Evolutionary conservation across 805 yeast species (phyloP).

Genomic region (Sugiyamaella marilandica): DNA sequence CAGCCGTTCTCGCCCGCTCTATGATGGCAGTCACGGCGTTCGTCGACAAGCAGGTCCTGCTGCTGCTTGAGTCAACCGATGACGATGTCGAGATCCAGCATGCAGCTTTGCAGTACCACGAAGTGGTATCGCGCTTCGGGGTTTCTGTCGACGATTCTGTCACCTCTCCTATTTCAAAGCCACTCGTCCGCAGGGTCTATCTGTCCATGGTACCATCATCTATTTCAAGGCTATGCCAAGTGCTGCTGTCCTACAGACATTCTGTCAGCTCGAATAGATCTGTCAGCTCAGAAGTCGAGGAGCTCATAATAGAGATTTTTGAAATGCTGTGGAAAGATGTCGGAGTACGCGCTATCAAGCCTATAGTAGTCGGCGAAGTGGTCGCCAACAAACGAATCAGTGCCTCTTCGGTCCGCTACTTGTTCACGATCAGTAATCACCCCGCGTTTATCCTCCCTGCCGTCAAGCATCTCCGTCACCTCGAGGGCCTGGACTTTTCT

Average conservation of each 20-base stretch:
- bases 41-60: constrained; percentile 13
- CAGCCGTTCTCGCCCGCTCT: neutral
- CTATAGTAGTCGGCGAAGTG: neutral
- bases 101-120: constrained; percentile 8
- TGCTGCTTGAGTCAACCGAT: constrained; percentile 3
- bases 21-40: constrained; percentile 1
- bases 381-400: neutral
- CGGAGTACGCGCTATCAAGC: neutral
- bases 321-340: neutral
- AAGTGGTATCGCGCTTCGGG: neutral
- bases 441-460: neutral
- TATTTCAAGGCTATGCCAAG: neutral
- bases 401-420: neutral
- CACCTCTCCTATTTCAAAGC: neutral
- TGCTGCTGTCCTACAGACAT: neutral
- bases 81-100: constrained; percentile 9
- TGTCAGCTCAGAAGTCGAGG: neutral
- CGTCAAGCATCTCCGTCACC: neutral
- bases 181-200: neutral
- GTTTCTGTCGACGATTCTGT: neutral
- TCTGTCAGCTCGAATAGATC: neutral
- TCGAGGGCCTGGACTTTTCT: constrained; percentile 1
- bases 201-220: neutral
- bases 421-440: neutral
- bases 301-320: neutral